Evolutionary conservation across 148 eudicot species (phyloP).

Genomic region (Silene latifolia): DNA sequence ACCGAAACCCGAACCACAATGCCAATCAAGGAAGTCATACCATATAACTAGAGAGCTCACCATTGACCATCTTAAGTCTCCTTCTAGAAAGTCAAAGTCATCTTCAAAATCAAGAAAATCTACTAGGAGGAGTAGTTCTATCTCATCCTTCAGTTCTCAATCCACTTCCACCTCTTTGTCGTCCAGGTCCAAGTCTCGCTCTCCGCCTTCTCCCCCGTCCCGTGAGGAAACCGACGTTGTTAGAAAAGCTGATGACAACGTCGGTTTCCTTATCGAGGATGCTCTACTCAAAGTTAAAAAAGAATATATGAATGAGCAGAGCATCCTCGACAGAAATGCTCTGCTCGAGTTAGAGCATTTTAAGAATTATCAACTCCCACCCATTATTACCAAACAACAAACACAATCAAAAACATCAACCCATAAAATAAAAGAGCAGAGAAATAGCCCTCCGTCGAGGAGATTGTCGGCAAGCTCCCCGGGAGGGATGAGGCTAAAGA

Average conservation of each 20-base stretch:
- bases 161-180: constrained; percentile 15
- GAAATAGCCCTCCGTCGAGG: background rate
- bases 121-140: constrained; percentile 23
- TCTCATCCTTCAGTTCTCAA: constrained; percentile 20
- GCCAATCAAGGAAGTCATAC: constrained; percentile 43
- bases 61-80: constrained; percentile 3
- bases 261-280: constrained; percentile 15
- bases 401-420: background rate
- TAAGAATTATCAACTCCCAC: constrained; percentile 33
- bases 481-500: constrained; percentile 46
- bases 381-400: constrained; percentile 43
- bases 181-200: constrained; percentile 11
- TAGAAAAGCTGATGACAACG: background rate
- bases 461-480: constrained; percentile 24
- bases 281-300: constrained; percentile 9
- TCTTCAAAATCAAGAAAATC: constrained; percentile 32
- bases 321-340: constrained; percentile 5
- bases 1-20: constrained; percentile 7
- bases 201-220: constrained; percentile 17
- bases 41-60: constrained; percentile 56
- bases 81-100: constrained; percentile 32
- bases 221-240: constrained; percentile 5
- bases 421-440: background rate
- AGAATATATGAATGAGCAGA: background rate
- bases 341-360: constrained; percentile 11